These are phyloP conservation scores for Anisodus tanguticus DNA, from an alignment of 257 asterid genomes.

Conservation along the genomic window DNA sequence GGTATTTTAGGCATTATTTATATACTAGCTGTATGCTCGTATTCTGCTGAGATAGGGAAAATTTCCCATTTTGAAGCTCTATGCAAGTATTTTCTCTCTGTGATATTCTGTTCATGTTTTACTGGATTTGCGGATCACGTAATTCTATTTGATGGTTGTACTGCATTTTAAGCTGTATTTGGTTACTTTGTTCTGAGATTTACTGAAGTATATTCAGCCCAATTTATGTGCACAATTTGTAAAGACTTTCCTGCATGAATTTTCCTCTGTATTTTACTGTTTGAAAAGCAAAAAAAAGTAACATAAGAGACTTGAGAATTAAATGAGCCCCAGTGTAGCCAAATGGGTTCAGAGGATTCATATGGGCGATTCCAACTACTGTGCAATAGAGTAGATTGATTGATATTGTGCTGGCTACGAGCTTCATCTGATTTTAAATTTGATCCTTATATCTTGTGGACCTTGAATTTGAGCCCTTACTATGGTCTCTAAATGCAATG, in stretches of 20 bases:
- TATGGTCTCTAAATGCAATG: neutral
- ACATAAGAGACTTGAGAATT: neutral
- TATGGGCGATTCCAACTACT: neutral
- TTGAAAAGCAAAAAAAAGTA: neutral
- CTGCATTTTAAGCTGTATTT: conserved; percentile 9
- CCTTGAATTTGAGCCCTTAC: neutral
- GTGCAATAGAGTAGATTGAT: neutral
- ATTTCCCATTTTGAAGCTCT: neutral
- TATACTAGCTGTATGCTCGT: neutral
- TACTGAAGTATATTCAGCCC: neutral
- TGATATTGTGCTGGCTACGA: neutral
- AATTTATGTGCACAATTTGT: neutral
- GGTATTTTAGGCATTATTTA: neutral
- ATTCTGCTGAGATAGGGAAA: conserved; percentile 1
- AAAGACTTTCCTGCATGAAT: neutral
- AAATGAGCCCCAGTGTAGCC: neutral
- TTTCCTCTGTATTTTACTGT: neutral
- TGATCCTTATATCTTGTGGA: neutral
- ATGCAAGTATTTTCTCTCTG: neutral
- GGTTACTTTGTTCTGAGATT: neutral
- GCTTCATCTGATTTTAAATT: neutral
- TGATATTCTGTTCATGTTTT: neutral
- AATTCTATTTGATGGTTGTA: conserved; percentile 3
- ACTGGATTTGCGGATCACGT: neutral
- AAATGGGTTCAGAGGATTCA: neutral